A percentile compares a stretch with the other conserved stretches of the same genome.
These are phyloP conservation scores for Elsinoe batatas DNA, from an alignment of 2,329 filamentous ascomycete genomes.

Conservation along the genomic window DNA sequence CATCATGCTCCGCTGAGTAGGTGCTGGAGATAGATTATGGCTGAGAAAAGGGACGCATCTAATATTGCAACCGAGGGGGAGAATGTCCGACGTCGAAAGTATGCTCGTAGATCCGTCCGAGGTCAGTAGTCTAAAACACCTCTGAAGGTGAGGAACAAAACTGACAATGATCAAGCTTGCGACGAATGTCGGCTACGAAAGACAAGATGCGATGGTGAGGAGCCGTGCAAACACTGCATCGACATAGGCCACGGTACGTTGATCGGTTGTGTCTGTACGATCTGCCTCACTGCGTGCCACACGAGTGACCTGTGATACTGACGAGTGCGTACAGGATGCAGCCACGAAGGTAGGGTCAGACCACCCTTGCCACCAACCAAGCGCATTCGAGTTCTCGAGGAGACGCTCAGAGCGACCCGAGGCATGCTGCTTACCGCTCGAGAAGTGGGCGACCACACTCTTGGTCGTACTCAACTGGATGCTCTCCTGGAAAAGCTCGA, in stretches of 20 bases:
- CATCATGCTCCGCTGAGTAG: too few species aligned
- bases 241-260: conserved; percentile 2
- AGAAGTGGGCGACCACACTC: not conserved
- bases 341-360: not conserved
- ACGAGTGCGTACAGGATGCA: not conserved
- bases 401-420: not conserved
- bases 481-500: not conserved
- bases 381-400: conserved; percentile 4
- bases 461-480: not conserved
- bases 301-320: not conserved
- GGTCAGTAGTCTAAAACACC: too few species aligned
- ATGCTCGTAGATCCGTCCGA: too few species aligned
- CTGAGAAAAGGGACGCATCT: not conserved
- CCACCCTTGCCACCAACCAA: not conserved
- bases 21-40: not conserved
- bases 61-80: not conserved
- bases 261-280: not conserved
- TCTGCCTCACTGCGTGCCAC: not conserved
- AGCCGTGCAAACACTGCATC: conserved; percentile 11
- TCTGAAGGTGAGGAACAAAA: too few species aligned
- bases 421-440: not conserved
- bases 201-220: conserved; percentile 15
- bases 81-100: not conserved
- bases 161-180: not conserved
- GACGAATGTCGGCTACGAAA: conserved; percentile 15